phyloP scores from a whole-genome alignment of 495 filamentous ascomycete species.

The Penicillium paradoxum region DNA sequence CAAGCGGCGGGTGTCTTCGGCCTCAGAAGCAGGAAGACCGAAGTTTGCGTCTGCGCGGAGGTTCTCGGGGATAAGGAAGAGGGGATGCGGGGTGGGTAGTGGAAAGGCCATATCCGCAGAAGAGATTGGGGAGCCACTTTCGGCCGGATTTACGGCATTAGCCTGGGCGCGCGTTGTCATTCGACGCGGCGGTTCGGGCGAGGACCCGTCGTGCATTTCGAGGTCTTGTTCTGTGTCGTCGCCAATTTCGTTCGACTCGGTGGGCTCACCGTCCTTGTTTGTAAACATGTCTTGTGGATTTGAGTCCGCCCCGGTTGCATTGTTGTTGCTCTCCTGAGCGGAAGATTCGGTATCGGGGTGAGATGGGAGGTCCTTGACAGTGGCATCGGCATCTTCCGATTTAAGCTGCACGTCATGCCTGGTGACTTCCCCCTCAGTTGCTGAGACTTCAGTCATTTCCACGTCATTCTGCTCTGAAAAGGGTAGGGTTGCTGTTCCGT shows the following conservation, averaged over 20 bases:
- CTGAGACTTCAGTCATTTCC: conserved; percentile 41
- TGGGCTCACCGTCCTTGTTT: conserved; percentile 9
- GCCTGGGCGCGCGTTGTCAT: conserved; percentile 67
- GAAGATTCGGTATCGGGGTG: conserved; percentile 20
- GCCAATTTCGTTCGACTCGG: conserved; percentile 9
- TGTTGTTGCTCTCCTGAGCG: not conserved
- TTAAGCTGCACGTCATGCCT: conserved; percentile 20
- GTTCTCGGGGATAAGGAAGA: conserved; percentile 70
- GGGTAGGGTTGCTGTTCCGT: conserved; percentile 2
- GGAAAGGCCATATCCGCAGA: conserved; percentile 45
- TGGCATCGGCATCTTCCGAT: conserved; percentile 38
- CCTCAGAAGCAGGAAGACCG: conserved; percentile 74
- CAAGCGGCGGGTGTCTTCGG: conserved; percentile 80
- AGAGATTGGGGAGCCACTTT: conserved; percentile 39
- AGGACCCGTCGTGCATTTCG: conserved; percentile 38
- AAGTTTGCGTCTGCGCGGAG: conserved; percentile 72
- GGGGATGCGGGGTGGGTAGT: conserved; percentile 65
- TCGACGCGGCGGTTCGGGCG: conserved; percentile 49
- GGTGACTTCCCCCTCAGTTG: conserved; percentile 1
- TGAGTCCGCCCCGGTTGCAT: conserved; percentile 6
- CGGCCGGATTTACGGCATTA: conserved; percentile 43
- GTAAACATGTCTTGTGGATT: conserved; percentile 12
- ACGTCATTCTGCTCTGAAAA: conserved; percentile 28
- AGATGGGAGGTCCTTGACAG: conserved; percentile 35
- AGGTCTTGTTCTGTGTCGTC: conserved; percentile 28